Conservation (phyloP, 495 filamentous ascomycete species). For the Neurospora sp. region DNA sequence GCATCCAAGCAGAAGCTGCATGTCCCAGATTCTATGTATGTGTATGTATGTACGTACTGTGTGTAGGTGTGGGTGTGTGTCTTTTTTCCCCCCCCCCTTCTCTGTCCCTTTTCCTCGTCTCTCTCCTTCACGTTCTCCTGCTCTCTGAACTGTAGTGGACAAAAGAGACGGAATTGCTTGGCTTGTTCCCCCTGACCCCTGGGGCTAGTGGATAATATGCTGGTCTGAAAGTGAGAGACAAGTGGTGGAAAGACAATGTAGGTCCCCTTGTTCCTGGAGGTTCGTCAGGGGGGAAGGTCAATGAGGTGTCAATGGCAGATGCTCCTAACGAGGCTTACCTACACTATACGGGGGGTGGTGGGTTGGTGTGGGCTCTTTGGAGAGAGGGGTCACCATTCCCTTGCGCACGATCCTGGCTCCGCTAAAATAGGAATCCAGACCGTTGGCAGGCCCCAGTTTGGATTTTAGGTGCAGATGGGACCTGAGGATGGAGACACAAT, state of each 20-base stretch:
- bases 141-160: background rate
- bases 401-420: conserved; percentile 16
- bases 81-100: background rate
- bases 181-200: background rate
- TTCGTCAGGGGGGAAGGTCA: background rate
- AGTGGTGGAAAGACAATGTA: background rate
- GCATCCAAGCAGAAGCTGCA: conserved; percentile 2
- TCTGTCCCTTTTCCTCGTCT: background rate
- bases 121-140: background rate
- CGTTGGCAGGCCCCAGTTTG: conserved; percentile 3
- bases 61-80: background rate
- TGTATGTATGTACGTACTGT: background rate
- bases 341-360: background rate
- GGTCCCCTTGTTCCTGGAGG: conserved; percentile 1
- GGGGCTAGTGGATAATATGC: background rate
- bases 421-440: conserved; percentile 10
- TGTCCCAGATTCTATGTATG: background rate
- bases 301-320: background rate
- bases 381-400: conserved; percentile 1
- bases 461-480: background rate
- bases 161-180: background rate
- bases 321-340: background rate
- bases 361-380: background rate
- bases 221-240: background rate
- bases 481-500: background rate